phyloP scores from a whole-genome alignment of 331 rosid species.

The Stylosanthes scabra region DNA sequence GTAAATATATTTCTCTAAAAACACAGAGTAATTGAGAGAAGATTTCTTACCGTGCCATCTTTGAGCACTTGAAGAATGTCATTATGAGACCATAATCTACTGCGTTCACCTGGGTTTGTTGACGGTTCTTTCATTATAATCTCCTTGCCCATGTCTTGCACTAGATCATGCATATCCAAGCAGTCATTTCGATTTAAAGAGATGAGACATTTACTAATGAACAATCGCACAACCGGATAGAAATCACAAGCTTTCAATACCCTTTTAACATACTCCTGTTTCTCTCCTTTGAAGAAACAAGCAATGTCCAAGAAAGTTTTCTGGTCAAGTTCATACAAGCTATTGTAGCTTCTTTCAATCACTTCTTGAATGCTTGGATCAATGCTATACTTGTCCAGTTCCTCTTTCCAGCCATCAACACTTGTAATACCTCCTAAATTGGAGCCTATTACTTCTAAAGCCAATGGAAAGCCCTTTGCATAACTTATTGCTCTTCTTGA shows the following conservation, averaged over 20 bases:
- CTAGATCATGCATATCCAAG: constrained; percentile 29
- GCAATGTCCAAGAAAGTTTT: constrained; percentile 29
- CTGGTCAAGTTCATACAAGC: not conserved
- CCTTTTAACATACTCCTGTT: not conserved
- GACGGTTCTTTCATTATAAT: constrained; percentile 5
- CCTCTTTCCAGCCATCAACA: too few relatives aligned
- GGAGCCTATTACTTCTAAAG: constrained; percentile 32
- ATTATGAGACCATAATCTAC: constrained; percentile 19
- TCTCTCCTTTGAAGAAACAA: constrained; percentile 6
- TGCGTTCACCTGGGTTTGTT: not conserved
- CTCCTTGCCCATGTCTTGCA: constrained; percentile 35
- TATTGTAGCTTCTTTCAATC: constrained; percentile 33
- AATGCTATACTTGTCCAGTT: too few relatives aligned
- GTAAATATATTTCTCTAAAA: too few relatives aligned
- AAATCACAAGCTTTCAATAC: constrained; percentile 3
- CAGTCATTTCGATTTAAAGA: not conserved
- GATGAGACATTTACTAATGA: constrained; percentile 22
- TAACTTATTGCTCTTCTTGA: not conserved
- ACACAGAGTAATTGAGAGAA: too few relatives aligned
- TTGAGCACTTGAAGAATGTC: constrained; percentile 7
- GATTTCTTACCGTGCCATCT: too few relatives aligned
- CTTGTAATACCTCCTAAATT: not conserved
- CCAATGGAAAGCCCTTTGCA: constrained; percentile 41
- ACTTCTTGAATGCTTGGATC: not conserved
- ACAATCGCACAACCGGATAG: not conserved